Evolutionary conservation across 2,329 filamentous ascomycete genomes (phyloP).

Genomic region (Diaporthe sp.): DNA sequence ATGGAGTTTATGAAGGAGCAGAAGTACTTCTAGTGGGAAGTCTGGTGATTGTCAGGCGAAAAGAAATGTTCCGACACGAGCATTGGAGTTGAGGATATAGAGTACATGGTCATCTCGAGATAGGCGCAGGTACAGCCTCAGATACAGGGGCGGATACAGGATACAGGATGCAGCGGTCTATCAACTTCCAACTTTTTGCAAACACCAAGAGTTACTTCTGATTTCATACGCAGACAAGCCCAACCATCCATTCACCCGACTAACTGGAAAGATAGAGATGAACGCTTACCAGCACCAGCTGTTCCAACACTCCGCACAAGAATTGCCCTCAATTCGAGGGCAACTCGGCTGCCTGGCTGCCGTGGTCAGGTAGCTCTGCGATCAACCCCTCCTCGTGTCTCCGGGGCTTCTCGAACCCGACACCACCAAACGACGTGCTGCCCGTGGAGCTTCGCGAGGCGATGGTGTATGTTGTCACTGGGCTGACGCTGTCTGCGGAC

Average conservation of each 20-base stretch:
- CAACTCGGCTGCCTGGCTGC: conserved; percentile 21
- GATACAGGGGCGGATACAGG: background rate
- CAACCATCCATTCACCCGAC: background rate
- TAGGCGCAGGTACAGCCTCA: background rate
- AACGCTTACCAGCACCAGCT: background rate
- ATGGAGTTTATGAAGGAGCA: conserved; percentile 62
- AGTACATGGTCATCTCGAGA: background rate
- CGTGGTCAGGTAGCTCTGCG: conserved; percentile 21
- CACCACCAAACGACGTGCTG: background rate
- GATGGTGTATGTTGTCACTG: conserved; percentile 8
- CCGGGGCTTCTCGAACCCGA: background rate
- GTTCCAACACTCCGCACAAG: no score
- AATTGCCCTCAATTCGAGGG: background rate
- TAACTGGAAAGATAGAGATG: background rate
- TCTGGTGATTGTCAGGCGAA: no score
- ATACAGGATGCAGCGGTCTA: background rate
- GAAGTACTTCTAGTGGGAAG: conserved; percentile 46
- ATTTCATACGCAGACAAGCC: background rate
- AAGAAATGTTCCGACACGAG: background rate
- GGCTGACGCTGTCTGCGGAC: conserved; percentile 13
- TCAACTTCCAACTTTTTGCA: background rate
- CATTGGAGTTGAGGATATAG: conserved; percentile 2
- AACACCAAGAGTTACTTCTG: no score
- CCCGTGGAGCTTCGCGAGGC: conserved; percentile 12
- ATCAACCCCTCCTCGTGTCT: background rate